phyloP scores from a whole-genome alignment of 257 asterid species.

The Coffea eugenioides region DNA sequence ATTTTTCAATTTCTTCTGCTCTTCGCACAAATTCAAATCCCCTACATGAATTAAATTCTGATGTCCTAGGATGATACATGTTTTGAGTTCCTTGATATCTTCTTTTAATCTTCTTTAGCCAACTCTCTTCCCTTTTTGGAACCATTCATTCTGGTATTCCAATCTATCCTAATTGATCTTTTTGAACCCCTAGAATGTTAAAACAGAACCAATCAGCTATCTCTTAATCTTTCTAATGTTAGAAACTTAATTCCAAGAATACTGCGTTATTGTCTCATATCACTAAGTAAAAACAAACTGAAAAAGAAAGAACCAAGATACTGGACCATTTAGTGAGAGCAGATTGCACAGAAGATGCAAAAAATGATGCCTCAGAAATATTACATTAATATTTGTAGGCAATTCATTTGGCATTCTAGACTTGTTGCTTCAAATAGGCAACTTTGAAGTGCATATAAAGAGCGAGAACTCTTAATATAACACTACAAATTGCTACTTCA shows the following conservation, averaged over 20 bases:
- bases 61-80: conserved; percentile 1
- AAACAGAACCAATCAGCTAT: not conserved
- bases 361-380: not conserved
- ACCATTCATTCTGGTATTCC: conserved; percentile 51
- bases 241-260: not conserved
- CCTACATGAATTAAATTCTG: not conserved
- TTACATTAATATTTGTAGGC: no score
- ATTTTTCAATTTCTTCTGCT: conserved; percentile 27
- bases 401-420: not conserved
- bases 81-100: conserved; percentile 11
- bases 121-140: conserved; percentile 44
- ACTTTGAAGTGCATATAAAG: not conserved
- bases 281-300: not conserved
- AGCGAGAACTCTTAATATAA: not conserved
- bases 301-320: not conserved
- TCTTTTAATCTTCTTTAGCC: conserved; percentile 46
- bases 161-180: conserved; percentile 49
- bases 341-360: not conserved
- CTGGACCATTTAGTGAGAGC: not conserved
- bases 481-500: not conserved
- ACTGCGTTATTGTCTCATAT: not conserved
- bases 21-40: not conserved
- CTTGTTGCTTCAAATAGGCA: no score
- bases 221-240: no score
- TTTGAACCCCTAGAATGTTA: conserved; percentile 38